Evolutionary conservation across 805 yeast genomes (phyloP).

Genomic region (Starmera amethionina): DNA sequence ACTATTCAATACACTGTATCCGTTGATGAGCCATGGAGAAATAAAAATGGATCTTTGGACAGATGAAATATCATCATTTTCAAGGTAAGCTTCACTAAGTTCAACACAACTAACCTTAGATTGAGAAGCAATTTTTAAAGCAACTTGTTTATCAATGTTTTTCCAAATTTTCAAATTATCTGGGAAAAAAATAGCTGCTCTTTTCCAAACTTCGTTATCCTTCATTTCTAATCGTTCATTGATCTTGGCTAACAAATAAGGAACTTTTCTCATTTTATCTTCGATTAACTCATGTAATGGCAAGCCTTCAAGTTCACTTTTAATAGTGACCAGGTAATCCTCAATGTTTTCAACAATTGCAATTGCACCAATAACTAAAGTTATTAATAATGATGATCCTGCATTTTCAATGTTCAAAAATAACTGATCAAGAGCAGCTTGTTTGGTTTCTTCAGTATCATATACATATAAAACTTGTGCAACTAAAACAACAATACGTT

Average conservation of each 20-base stretch:
- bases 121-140: conserved; percentile 48
- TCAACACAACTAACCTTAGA: conserved; percentile 39
- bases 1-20: conserved; percentile 17
- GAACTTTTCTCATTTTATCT: conserved; percentile 48
- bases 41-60: conserved; percentile 63
- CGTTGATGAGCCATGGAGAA: conserved; percentile 39
- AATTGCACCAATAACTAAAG: conserved; percentile 73
- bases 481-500: conserved; percentile 58
- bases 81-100: conserved; percentile 41
- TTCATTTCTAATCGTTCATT: conserved; percentile 27
- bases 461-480: conserved; percentile 74
- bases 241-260: conserved; percentile 46
- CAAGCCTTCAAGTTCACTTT: conserved; percentile 51
- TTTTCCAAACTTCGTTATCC: conserved; percentile 41
- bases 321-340: conserved; percentile 49
- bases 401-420: conserved; percentile 50
- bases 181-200: conserved; percentile 69
- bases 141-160: conserved; percentile 43
- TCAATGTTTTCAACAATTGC: conserved; percentile 54
- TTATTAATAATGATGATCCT: conserved; percentile 60
- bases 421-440: conserved; percentile 78
- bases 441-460: conserved; percentile 66
- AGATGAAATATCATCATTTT: conserved; percentile 38
- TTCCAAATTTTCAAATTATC: conserved; percentile 61
- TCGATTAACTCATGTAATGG: conserved; percentile 34